Percentiles rank a stretch among this genome's conserved stretches.
Evolutionary conservation across 805 yeast genomes (phyloP).

Genomic region (Brettanomyces anomalus): DNA sequence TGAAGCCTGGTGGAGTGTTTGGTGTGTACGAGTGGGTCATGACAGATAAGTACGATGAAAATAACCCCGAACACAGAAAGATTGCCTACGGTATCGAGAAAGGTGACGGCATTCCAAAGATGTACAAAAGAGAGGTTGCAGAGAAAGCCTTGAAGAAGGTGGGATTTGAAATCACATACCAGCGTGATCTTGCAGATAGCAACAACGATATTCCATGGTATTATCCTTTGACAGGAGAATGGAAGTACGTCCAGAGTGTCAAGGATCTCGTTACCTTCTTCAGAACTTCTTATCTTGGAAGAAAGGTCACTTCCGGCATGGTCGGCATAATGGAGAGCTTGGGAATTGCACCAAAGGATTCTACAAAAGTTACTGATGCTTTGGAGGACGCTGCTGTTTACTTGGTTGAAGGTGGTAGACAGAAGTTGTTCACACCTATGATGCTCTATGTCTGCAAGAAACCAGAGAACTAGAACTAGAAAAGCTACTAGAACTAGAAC

Average conservation of each 20-base stretch:
- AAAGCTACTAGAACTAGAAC: no score
- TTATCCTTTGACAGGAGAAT: slow-evolving; percentile 92
- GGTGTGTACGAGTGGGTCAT: slow-evolving; percentile 99
- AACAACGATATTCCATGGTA: slow-evolving; percentile 93
- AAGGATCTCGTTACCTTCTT: slow-evolving; percentile 74
- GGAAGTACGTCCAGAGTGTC: slow-evolving; percentile 74
- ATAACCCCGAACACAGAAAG: slow-evolving; percentile 80
- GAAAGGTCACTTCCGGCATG: slow-evolving; percentile 71
- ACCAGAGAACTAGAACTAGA: slow-evolving; percentile 35
- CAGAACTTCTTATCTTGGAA: slow-evolving; percentile 84
- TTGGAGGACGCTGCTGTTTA: slow-evolving; percentile 96
- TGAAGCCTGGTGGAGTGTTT: slow-evolving; percentile 95
- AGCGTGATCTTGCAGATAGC: slow-evolving; percentile 73
- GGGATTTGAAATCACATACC: slow-evolving; percentile 75
- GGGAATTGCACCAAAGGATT: slow-evolving; percentile 90
- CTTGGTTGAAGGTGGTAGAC: slow-evolving; percentile 86
- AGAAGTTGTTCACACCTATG: slow-evolving; percentile 94
- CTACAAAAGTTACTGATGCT: slow-evolving; percentile 81
- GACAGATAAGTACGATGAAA: slow-evolving; percentile 89
- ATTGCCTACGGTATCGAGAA: slow-evolving; percentile 96
- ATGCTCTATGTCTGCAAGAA: slow-evolving; percentile 85
- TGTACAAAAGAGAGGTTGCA: slow-evolving; percentile 82
- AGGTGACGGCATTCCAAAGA: slow-evolving; percentile 98
- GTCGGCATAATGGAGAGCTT: slow-evolving; percentile 77
- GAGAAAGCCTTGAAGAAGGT: slow-evolving; percentile 75